Percentiles rank a stretch among this genome's conserved stretches.
Evolutionary conservation across 2,329 filamentous ascomycete genomes (phyloP).

Genomic region (Fusarium heterosporum): DNA sequence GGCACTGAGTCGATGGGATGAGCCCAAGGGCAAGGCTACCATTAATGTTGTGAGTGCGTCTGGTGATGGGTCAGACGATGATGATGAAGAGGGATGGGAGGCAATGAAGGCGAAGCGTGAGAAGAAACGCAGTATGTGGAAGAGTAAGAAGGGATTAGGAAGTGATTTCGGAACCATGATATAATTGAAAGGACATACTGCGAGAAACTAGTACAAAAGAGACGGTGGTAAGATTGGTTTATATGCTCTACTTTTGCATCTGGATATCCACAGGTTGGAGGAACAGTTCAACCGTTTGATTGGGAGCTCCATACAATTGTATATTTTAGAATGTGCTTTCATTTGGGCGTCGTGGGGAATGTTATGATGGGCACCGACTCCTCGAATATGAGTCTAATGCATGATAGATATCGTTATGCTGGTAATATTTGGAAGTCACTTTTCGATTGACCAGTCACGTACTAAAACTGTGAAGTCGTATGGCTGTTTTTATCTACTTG

Average conservation of each 20-base stretch:
- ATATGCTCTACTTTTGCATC: conserved; percentile 46
- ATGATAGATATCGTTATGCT: conserved; percentile 49
- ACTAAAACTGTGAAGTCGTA: background rate
- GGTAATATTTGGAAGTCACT: conserved; percentile 48
- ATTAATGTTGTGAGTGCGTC: conserved; percentile 56
- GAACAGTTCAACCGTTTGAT: conserved; percentile 35
- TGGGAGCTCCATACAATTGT: conserved; percentile 42
- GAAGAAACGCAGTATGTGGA: conserved; percentile 75
- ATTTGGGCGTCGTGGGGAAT: conserved; percentile 47
- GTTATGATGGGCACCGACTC: conserved; percentile 43
- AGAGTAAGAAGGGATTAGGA: conserved; percentile 67
- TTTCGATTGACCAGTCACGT: conserved; percentile 10
- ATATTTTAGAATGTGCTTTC: conserved; percentile 47
- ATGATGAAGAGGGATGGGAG: conserved; percentile 76
- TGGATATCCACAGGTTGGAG: conserved; percentile 42
- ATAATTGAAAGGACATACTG: conserved; percentile 42
- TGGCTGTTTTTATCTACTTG: background rate
- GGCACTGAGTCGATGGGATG: conserved; percentile 48
- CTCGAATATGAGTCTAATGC: conserved; percentile 44
- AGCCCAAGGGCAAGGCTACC: conserved; percentile 50
- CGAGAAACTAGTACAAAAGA: conserved; percentile 37
- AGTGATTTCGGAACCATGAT: conserved; percentile 63
- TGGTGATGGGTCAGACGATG: conserved; percentile 61
- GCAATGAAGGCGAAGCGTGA: conserved; percentile 77
- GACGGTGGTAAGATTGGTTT: conserved; percentile 46